Conservation (phyloP, 1,284 basidiomycete genomes). For the Exobasidium rhododendri region DNA sequence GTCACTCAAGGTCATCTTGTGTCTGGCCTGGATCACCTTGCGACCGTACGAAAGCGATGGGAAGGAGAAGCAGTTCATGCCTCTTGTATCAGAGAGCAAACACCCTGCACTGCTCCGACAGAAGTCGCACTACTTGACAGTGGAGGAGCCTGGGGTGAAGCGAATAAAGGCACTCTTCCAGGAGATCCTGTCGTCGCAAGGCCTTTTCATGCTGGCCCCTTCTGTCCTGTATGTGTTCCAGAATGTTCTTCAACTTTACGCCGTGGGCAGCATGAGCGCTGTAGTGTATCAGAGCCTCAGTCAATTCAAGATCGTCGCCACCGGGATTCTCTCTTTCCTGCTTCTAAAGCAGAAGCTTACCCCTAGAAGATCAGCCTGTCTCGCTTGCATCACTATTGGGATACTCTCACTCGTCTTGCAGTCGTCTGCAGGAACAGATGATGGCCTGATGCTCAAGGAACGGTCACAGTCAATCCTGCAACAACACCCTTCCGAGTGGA, state of each 20-base stretch:
- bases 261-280: background rate
- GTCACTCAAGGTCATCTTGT: too few relatives aligned
- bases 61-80: too few relatives aligned
- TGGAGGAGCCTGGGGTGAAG: too few relatives aligned
- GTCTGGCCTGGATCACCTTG: too few relatives aligned
- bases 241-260: background rate
- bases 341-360: background rate
- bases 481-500: background rate
- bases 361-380: background rate
- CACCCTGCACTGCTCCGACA: too few relatives aligned
- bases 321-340: background rate
- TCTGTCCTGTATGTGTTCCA: background rate
- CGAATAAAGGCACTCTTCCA: too few relatives aligned
- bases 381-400: too few relatives aligned
- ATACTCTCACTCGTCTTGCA: background rate
- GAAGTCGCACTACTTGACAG: too few relatives aligned
- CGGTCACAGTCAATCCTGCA: background rate
- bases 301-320: background rate
- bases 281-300: background rate
- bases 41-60: too few relatives aligned
- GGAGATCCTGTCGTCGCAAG: too few relatives aligned
- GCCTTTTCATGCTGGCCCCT: background rate
- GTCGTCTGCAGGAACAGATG: background rate
- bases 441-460: background rate
- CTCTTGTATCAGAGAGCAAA: too few relatives aligned